phyloP scores from a whole-genome alignment of 2,329 filamentous ascomycete species.

The Venturia asperata region DNA sequence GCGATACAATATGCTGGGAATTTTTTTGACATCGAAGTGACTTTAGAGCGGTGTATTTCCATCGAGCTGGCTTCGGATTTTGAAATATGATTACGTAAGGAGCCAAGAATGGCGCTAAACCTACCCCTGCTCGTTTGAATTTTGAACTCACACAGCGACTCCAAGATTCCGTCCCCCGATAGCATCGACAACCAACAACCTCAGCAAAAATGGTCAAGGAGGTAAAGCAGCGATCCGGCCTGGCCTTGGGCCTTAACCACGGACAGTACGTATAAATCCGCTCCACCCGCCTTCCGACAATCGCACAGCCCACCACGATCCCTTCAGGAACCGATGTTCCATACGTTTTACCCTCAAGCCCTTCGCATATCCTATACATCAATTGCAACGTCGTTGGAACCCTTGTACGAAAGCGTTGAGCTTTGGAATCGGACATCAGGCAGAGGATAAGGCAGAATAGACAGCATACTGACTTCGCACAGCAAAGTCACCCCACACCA shows the following conservation, averaged over 20 bases:
- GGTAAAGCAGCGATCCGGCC: slow-evolving; percentile 46
- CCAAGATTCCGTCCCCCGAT: not conserved
- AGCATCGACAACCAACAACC: not conserved
- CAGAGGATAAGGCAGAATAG: not conserved
- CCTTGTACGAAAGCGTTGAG: not conserved
- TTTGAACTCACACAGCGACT: slow-evolving; percentile 1
- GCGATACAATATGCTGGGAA: no score
- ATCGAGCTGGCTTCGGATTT: no score
- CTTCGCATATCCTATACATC: not conserved
- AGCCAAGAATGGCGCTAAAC: not conserved
- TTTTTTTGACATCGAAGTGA: no score
- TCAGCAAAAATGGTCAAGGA: slow-evolving; percentile 42
- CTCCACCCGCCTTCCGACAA: slow-evolving; percentile 27
- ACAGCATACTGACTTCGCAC: not conserved
- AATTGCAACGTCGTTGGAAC: not conserved
- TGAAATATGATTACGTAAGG: no score
- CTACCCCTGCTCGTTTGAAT: not conserved
- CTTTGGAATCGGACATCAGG: not conserved
- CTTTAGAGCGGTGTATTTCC: no score
- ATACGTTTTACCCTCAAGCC: not conserved
- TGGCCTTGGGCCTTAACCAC: slow-evolving; percentile 57
- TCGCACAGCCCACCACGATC: slow-evolving; percentile 17
- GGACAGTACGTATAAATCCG: slow-evolving; percentile 51
- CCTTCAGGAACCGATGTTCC: not conserved
- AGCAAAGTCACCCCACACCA: slow-evolving; percentile 46